phyloP scores from a whole-genome alignment of 345 rosid genomes.

The Melaleuca quinquenervia region DNA sequence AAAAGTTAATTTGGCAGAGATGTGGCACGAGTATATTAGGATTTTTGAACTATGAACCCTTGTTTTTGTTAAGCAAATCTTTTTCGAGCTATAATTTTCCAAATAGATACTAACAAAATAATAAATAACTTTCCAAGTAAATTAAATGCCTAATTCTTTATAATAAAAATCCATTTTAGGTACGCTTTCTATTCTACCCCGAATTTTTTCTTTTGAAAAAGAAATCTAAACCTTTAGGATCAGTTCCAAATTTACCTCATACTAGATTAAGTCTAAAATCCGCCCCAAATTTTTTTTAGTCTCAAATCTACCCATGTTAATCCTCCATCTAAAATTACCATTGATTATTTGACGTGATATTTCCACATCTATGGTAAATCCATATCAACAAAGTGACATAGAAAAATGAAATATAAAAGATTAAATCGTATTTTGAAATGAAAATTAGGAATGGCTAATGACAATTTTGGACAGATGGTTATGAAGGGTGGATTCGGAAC shows the following conservation, averaged over 20 bases:
- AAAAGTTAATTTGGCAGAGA: no score
- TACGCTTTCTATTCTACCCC: not conserved
- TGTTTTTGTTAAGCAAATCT: not conserved
- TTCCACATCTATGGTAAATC: not conserved
- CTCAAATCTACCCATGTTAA: not conserved
- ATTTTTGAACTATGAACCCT: not conserved
- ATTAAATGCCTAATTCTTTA: not conserved
- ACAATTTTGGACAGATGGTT: not conserved
- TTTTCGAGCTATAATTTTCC: no score
- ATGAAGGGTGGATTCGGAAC: not conserved
- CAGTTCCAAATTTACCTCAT: not conserved
- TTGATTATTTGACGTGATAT: not conserved
- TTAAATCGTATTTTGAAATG: fast-evolving
- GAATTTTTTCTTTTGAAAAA: fast-evolving
- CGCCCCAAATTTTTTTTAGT: not conserved
- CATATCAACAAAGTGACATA: not conserved
- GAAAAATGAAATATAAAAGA: not conserved
- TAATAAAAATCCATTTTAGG: not conserved
- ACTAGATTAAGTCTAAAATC: not conserved
- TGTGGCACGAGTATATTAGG: no score
- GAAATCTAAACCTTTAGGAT: not conserved
- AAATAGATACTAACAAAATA: no score
- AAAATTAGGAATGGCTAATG: not conserved
- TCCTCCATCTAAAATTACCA: not conserved
- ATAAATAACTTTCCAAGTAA: not conserved